These are phyloP conservation scores for Solanum pimpinellifolium DNA, from an alignment of 257 asterid genomes.

Conservation along the genomic window DNA sequence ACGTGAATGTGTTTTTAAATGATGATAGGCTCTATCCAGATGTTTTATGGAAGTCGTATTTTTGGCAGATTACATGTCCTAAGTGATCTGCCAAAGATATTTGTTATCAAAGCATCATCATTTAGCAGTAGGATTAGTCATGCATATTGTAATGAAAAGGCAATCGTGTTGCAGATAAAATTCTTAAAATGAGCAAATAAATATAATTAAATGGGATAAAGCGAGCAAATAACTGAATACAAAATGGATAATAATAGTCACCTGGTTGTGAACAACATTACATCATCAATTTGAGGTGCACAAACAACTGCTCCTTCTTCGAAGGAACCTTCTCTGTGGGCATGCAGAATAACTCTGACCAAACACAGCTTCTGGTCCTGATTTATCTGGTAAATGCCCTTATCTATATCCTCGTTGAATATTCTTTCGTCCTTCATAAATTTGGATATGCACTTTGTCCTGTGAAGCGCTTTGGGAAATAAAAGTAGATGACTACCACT, in stretches of 20 bases:
- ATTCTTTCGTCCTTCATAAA: slow-evolving; percentile 33
- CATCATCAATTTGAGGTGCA: slow-evolving; percentile 56
- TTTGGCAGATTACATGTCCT: not conserved
- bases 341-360: slow-evolving; percentile 50
- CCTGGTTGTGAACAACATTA: slow-evolving; percentile 44
- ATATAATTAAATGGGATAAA: not conserved
- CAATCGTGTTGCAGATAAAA: not conserved
- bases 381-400: slow-evolving; percentile 11
- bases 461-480: slow-evolving; percentile 34
- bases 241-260: slow-evolving; percentile 8
- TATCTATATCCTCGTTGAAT: slow-evolving; percentile 12
- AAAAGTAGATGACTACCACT: slow-evolving; percentile 27
- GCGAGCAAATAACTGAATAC: not conserved
- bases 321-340: slow-evolving; percentile 62
- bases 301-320: slow-evolving; percentile 85
- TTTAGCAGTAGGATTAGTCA: not conserved
- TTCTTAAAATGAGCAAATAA: not conserved
- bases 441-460: slow-evolving; percentile 27
- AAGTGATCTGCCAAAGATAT: not conserved
- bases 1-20: not conserved
- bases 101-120: not conserved
- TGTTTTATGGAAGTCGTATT: not conserved
- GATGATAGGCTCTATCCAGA: not conserved
- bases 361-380: slow-evolving; percentile 27
- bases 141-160: not conserved